These are phyloP conservation scores for Trichoderma oligosporum DNA, from an alignment of 2,329 filamentous ascomycete species.

Conservation along the genomic window DNA sequence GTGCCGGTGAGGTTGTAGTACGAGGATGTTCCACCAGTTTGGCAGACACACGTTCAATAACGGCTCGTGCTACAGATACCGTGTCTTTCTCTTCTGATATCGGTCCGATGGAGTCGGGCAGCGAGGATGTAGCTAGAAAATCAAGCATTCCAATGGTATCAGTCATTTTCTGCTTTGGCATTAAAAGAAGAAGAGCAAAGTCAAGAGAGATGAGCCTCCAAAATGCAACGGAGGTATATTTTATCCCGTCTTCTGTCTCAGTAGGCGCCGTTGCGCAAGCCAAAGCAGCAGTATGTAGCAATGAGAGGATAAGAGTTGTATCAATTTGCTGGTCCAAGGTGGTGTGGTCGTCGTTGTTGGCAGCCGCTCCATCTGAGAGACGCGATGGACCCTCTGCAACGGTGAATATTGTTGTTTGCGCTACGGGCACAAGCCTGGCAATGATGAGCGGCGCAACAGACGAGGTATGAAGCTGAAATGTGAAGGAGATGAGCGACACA, in stretches of 20 bases:
- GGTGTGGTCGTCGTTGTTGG: constrained; percentile 37
- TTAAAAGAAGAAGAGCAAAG: constrained; percentile 64
- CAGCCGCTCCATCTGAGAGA: constrained; percentile 46
- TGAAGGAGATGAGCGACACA: constrained; percentile 60
- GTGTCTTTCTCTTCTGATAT: constrained; percentile 47
- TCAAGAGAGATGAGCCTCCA: constrained; percentile 67
- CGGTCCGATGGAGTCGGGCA: constrained; percentile 63
- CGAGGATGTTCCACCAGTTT: constrained; percentile 57
- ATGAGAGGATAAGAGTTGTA: constrained; percentile 57
- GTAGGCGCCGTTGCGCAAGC: constrained; percentile 49
- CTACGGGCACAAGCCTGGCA: constrained; percentile 51
- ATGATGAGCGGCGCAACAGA: constrained; percentile 58
- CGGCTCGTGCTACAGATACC: constrained; percentile 40
- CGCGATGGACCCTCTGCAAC: constrained; percentile 57
- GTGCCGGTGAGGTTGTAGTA: constrained; percentile 33
- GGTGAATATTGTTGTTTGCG: constrained; percentile 57
- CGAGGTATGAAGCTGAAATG: constrained; percentile 58
- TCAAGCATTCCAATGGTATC: constrained; percentile 63
- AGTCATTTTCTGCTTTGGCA: constrained; percentile 58
- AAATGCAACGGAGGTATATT: constrained; percentile 44
- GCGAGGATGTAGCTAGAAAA: constrained; percentile 63
- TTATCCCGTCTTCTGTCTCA: constrained; percentile 30
- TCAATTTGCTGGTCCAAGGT: constrained; percentile 54
- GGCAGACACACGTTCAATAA: constrained; percentile 61
- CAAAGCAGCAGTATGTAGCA: constrained; percentile 62